Base-by-base conservation (phyloP, 2,329 filamentous ascomycete genomes). In the Boeremia exigua region DNA sequence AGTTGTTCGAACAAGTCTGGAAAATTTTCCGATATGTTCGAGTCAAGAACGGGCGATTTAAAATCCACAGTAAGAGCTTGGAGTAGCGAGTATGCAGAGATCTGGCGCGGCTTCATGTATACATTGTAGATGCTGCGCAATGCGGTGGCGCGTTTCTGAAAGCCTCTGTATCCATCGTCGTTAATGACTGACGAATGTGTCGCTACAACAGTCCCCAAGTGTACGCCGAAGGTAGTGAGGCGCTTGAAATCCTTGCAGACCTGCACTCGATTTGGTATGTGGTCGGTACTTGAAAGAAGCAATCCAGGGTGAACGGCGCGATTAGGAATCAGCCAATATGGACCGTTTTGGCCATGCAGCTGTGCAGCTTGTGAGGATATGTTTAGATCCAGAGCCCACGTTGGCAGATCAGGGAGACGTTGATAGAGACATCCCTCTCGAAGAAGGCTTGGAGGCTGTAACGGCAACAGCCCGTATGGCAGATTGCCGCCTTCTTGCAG, bases 371-470 rank as follows among this genome's bases (percentile, higher is more conserved):
- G 50, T 4, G 42, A 47, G 2, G 43, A 42, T 14, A 53, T 36
- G 11, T 42, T 47, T 2, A 53, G 37, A n/a, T 53, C 50, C 15
- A 53, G 30, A 17, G 14, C 37, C 50, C 50, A 53, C 17, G 43
- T 12, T 27, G 50, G 50, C 6, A 47, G 28, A 6, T 25, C 36
- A n/a, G 42, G 15, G 6, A 42, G 36, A 3, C 14, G 23, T 9
- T 15, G 36, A n/a, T 53, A 47, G 11, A 6, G 10, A 2, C 36
- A 46, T 7, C 17, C 19, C 17, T 28, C 30, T 1, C 25, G 10
- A 23, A 17, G 2, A 0, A 7, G 27, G 5, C 15, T 38, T n/a
- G 44, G 50, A 7, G 43, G 50, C 5, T 37, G 44, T 12, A 48
- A 6, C 2, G 50, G 50, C 6, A 53, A 36, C 11, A 40, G 9